Evolutionary conservation across 2,329 filamentous ascomycete species (phyloP), one percentile per base, ranked within the genome.

Genomic region (Mollisiaceae sp.): DNA sequence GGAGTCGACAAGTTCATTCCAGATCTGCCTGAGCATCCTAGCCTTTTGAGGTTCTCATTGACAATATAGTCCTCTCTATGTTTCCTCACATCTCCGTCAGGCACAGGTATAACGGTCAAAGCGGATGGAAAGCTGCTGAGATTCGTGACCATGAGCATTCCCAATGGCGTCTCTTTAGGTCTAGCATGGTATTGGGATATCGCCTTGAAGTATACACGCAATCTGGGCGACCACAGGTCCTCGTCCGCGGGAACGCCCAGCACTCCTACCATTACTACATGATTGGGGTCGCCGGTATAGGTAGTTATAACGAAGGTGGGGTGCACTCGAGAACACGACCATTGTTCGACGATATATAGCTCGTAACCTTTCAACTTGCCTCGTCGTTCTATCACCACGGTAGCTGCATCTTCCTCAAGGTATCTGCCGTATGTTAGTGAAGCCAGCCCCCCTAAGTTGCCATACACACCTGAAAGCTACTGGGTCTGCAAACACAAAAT

Each of bases 311-410:
- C 87, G 69, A 97, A 91, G 18, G 94, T 97, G 0, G 94, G 94
- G 68, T 96, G 93, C 64, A 89, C 86, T 60, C 95, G 88, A 14
- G 94, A 97, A 78, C 94, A 97, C 6, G 93, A 93, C 95, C 95
- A 99, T 82, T 99, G 95, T 78, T 98, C 95, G 70, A 98, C 93
- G 18, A 98, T 81, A 78, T 98, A 98, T 67, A 94, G 83, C 77
- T 98, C 94, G 79, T 97, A 98, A 70, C 94, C 94, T 67, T 86
- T 81, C 6, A 99, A 84, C 59, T 85, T 82, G 59, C 85, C 83
- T 63, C 88, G 87, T 61, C 90, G 89, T 71, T 94, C 87, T 69
- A 97, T 82, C 8, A 97, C 88, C 2, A 83, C 84, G 4, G 93
- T 93, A 5, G 86, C 87, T 1, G 88, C 82, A 70, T 98, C 95